Evolutionary conservation across 371 early-diverging fungal genomes (phyloP).

Genomic region (Mortierella polycephala): DNA sequence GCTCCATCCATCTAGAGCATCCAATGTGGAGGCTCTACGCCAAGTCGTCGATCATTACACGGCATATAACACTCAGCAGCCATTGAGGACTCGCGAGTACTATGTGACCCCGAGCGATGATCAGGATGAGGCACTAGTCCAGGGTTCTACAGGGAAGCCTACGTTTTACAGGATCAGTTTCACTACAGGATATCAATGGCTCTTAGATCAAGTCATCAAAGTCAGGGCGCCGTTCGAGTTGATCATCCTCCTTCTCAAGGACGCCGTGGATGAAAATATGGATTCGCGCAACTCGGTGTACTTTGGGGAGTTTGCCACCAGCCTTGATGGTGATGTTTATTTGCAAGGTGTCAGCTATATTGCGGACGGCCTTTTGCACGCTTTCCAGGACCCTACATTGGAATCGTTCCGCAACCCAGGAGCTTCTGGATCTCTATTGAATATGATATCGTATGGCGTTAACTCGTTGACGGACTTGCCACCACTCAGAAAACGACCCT

Average conservation of each 20-base stretch:
- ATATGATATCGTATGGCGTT: slow-evolving; percentile 54
- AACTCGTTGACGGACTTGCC: slow-evolving; percentile 49
- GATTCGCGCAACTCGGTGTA: slow-evolving; percentile 39
- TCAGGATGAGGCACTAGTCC: background rate
- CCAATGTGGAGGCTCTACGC: slow-evolving; percentile 53
- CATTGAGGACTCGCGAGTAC: slow-evolving; percentile 44
- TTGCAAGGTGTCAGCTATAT: slow-evolving; percentile 49
- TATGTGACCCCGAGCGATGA: slow-evolving; percentile 34
- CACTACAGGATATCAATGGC: slow-evolving; percentile 48
- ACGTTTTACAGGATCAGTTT: slow-evolving; percentile 46
- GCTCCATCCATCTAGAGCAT: slow-evolving; percentile 50
- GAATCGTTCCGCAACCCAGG: slow-evolving; percentile 55
- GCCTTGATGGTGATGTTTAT: slow-evolving; percentile 37
- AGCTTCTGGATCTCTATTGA: slow-evolving; percentile 47
- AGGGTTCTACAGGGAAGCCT: slow-evolving; percentile 3
- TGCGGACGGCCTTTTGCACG: slow-evolving; percentile 47
- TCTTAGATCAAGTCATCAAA: slow-evolving; percentile 52
- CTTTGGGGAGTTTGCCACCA: slow-evolving; percentile 48
- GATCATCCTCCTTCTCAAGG: slow-evolving; percentile 49
- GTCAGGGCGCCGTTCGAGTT: slow-evolving; percentile 49
- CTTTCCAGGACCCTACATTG: slow-evolving; percentile 48
- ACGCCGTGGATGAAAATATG: slow-evolving; percentile 47
- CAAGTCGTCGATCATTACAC: slow-evolving; percentile 56
- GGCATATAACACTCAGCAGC: slow-evolving; percentile 45
- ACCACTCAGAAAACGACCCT: slow-evolving; percentile 27